These are phyloP conservation scores for Biscogniauxia mediterranea DNA, from an alignment of 2,329 filamentous ascomycete genomes.

Conservation along the genomic window DNA sequence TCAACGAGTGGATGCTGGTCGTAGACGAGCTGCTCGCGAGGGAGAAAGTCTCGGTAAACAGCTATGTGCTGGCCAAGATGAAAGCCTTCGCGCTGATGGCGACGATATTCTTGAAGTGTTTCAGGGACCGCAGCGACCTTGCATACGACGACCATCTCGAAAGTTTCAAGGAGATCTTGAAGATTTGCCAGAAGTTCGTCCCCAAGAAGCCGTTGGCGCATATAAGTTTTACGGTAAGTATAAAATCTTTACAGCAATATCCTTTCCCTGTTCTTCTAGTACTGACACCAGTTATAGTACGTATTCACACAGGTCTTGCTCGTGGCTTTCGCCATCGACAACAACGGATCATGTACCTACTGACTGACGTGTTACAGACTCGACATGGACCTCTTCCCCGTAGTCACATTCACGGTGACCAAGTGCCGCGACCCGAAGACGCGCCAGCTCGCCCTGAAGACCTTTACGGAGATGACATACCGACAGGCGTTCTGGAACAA, in stretches of 20 bases:
- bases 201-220: constrained; percentile 13
- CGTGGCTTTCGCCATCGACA: background rate
- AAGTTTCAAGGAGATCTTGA: constrained; percentile 20
- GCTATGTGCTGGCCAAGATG: constrained; percentile 15
- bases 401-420: constrained; percentile 21
- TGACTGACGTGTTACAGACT: constrained; percentile 3
- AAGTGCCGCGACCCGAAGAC: constrained; percentile 23
- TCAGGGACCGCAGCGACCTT: constrained; percentile 20
- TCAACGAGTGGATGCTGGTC: constrained; percentile 18
- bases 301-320: background rate
- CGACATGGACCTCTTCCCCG: constrained; percentile 22
- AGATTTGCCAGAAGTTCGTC: constrained; percentile 16
- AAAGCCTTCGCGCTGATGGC: constrained; percentile 13
- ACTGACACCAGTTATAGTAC: background rate
- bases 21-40: constrained; percentile 13
- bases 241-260: background rate
- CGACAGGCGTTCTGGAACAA: constrained; percentile 24
- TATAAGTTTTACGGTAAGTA: constrained; percentile 12
- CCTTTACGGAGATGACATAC: constrained; percentile 19
- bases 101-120: constrained; percentile 20
- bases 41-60: constrained; percentile 2
- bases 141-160: constrained; percentile 20
- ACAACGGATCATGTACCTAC: background rate
- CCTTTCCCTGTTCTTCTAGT: background rate
- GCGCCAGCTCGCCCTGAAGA: constrained; percentile 14